These are phyloP conservation scores for Amaranthus cruentus DNA, from an alignment of 148 eudicot genomes.

Conservation along the genomic window DNA sequence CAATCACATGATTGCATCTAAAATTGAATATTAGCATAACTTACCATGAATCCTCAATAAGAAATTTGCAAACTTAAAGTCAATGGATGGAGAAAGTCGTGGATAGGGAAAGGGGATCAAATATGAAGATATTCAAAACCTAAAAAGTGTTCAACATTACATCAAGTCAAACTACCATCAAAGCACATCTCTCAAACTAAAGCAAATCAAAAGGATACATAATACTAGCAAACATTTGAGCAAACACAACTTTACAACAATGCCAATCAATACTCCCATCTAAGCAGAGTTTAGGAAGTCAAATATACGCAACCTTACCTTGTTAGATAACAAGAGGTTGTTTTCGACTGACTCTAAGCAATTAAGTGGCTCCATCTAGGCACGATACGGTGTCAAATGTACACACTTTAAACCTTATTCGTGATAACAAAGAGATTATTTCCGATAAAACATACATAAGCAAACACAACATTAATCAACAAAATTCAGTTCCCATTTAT, in stretches of 20 bases:
- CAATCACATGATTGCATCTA: background rate
- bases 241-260: too few species aligned
- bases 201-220: background rate
- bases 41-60: conserved; percentile 8
- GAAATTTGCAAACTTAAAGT: background rate
- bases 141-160: conserved; percentile 5
- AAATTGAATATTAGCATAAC: background rate
- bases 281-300: too few species aligned
- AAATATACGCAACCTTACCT: too few species aligned
- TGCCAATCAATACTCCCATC: too few species aligned
- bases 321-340: too few species aligned
- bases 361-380: too few species aligned
- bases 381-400: too few species aligned
- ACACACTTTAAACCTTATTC: too few species aligned
- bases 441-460: background rate
- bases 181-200: background rate
- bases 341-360: too few species aligned
- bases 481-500: background rate
- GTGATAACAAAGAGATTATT: too few species aligned
- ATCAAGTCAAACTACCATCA: background rate
- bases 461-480: background rate
- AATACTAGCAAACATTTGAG: too few species aligned
- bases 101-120: background rate
- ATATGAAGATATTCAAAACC: background rate
- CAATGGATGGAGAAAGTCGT: background rate